These are phyloP conservation scores for Rhazya stricta DNA, from an alignment of 257 asterid species.

Conservation along the genomic window DNA sequence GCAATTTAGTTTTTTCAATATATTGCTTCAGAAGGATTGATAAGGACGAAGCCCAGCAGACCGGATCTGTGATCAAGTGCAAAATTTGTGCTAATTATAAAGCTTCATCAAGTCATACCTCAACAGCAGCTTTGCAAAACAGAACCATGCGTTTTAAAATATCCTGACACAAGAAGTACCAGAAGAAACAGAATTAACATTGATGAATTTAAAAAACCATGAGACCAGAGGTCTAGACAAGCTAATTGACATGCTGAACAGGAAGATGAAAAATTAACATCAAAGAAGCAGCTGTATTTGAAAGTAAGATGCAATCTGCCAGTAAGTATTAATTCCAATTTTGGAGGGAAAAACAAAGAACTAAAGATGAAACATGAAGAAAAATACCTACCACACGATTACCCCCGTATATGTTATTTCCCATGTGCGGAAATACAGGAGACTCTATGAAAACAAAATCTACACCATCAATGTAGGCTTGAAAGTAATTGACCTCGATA, in stretches of 20 bases:
- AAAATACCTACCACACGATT: constrained; percentile 52
- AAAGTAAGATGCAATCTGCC: not conserved
- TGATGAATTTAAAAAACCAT: not conserved
- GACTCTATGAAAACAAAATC: constrained; percentile 88
- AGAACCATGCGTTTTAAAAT: constrained; percentile 85
- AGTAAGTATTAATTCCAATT: not conserved
- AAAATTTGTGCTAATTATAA: not conserved
- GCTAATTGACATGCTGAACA: not conserved
- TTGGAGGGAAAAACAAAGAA: not conserved
- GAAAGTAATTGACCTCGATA: constrained; percentile 83
- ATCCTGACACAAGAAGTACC: constrained; percentile 56
- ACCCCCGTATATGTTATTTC: constrained; percentile 75
- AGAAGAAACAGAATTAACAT: constrained; percentile 8
- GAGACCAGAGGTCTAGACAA: not conserved
- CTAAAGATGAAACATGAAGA: not conserved
- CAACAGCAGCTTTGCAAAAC: constrained; percentile 94
- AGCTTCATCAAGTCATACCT: constrained; percentile 43
- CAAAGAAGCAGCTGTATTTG: not conserved
- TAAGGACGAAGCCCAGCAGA: not conserved
- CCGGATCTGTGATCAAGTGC: not conserved
- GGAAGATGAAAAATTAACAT: not conserved
- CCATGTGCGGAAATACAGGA: constrained; percentile 54
- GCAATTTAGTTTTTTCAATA: not conserved
- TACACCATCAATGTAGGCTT: constrained; percentile 83
- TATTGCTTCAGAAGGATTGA: not conserved